A percentile compares a stretch with the other conserved stretches of the same genome.
These are phyloP conservation scores for Rhododendron vialii DNA, from an alignment of 148 eudicot genomes.

Conservation along the genomic window DNA sequence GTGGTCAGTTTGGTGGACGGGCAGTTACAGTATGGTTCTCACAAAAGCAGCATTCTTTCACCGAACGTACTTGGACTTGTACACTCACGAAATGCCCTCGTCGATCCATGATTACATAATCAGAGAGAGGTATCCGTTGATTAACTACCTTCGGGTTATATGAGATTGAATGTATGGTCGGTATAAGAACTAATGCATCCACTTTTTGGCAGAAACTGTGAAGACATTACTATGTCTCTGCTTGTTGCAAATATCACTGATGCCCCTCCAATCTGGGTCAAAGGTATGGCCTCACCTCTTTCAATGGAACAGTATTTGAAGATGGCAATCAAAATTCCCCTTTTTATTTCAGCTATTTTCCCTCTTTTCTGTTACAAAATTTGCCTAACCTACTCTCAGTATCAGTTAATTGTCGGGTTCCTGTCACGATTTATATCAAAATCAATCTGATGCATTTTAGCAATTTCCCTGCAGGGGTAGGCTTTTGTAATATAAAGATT, in stretches of 20 bases:
- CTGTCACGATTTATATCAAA: neutral
- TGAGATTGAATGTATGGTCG: neutral
- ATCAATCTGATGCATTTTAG: neutral
- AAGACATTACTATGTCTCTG: slow-evolving; percentile 79
- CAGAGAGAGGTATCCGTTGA: slow-evolving; percentile 41
- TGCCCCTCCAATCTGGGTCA: slow-evolving; percentile 75
- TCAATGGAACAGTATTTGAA: neutral
- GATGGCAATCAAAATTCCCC: neutral
- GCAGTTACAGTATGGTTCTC: slow-evolving; percentile 69
- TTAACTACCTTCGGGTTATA: neutral
- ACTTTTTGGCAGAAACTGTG: slow-evolving; percentile 51
- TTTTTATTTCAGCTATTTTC: neutral
- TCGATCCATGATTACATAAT: slow-evolving; percentile 55
- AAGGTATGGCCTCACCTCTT: slow-evolving; percentile 36
- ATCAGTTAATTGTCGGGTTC: neutral
- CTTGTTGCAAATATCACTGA: slow-evolving; percentile 66
- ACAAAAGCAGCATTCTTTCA: slow-evolving; percentile 78
- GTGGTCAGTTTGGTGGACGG: slow-evolving; percentile 92
- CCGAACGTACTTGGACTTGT: slow-evolving; percentile 53
- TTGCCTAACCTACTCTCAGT: neutral
- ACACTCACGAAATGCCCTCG: slow-evolving; percentile 56
- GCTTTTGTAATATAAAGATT: neutral
- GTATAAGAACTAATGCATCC: neutral
- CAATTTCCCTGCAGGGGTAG: neutral
- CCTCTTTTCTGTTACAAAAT: neutral